Base-by-base conservation (phyloP, 768 basidiomycete species). In the Podaxis rugospora region DNA sequence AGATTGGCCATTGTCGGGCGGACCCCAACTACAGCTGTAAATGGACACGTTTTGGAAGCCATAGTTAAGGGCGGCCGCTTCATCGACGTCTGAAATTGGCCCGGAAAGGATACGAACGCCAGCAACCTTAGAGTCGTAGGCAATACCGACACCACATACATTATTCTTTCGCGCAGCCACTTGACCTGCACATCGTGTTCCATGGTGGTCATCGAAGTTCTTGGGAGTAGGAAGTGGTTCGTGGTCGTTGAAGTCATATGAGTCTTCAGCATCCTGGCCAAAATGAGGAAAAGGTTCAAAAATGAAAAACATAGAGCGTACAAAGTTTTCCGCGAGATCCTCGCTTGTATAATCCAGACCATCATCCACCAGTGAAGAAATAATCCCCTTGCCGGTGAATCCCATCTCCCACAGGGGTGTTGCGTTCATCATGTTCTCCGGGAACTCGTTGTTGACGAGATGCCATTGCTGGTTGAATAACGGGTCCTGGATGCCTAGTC, bases 11-110 rank as follows among this genome's bases (percentile, higher is more conserved):
- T 97, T 91, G 72, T 99, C 96, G 0, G 95, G 92, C 7, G 97
- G 97, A 4, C 97, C 97, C 97, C 97, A 99, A 58, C 92, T 94
- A 73, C 97, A 99, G 63, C 92, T 94, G 74, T 92, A 98, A 66
- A 94, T 93, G 25, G 90, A 92, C 54, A 90, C 93, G 66, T 92
- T 87, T 65, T 97, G 89, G 72, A 86, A 98, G 10, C 89, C 93
- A 72, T 89, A 97, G 74, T 99, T 99, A 60, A 99, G 84, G 6
- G 95, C 87, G 2, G 93, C 86, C 0, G 97, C 95, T 74, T 99
- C 97, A 71, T 99, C 97, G 25, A 89, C 85, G 72, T 99, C 97
- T 1, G 94, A 88, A 65, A 99, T 97, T 21, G 92, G 87, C 1
- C 92, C 95, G 1, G 94, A 96, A 47, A 99, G 85, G 64, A 99